These are phyloP conservation scores for Boletus barrowsii DNA, from an alignment of 768 basidiomycete species.

Conservation along the genomic window DNA sequence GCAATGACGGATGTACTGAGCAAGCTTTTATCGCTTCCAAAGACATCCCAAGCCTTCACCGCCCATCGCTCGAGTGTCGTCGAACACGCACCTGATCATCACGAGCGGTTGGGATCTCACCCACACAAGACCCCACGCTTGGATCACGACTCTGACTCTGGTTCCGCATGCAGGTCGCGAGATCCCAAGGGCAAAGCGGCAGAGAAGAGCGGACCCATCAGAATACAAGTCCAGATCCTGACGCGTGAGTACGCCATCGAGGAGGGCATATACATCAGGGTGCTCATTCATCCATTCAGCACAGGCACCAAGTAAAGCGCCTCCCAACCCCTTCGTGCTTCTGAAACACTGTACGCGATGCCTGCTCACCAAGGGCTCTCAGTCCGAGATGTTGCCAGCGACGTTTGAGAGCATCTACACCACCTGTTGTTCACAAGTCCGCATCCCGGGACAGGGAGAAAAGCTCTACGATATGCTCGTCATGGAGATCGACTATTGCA, in stretches of 20 bases:
- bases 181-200: conserved; percentile 24
- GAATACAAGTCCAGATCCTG: conserved; percentile 46
- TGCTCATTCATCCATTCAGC: conserved; percentile 7
- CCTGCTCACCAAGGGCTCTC: conserved; percentile 38
- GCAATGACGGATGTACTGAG: conserved; percentile 38
- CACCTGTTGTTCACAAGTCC: conserved; percentile 55
- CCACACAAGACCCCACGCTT: conserved; percentile 68
- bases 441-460: conserved; percentile 50
- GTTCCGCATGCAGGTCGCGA: conserved; percentile 58
- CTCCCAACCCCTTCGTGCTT: conserved; percentile 26
- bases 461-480: conserved; percentile 56
- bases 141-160: conserved; percentile 64
- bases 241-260: conserved; percentile 29
- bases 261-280: background rate
- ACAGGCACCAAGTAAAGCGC: conserved; percentile 3
- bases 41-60: conserved; percentile 50
- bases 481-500: conserved; percentile 58
- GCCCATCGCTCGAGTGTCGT: conserved; percentile 37
- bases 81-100: conserved; percentile 27
- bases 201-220: conserved; percentile 38
- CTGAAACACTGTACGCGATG: conserved; percentile 38
- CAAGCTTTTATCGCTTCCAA: conserved; percentile 45
- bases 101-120: conserved; percentile 52
- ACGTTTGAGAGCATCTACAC: conserved; percentile 57
- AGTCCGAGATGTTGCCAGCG: conserved; percentile 35